phyloP scores from a whole-genome alignment of 768 basidiomycete genomes.

The Russula abietina region DNA sequence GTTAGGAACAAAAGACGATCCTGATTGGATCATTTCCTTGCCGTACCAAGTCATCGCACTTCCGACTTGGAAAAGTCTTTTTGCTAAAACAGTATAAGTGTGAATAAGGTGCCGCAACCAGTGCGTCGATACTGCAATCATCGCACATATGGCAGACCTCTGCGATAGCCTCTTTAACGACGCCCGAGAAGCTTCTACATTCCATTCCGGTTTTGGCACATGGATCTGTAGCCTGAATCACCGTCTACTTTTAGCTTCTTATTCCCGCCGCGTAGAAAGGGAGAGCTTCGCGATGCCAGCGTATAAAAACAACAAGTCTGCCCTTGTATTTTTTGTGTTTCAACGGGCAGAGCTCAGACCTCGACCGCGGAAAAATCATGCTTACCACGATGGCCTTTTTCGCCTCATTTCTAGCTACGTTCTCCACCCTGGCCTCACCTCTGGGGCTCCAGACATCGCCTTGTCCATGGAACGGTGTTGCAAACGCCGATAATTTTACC shows the following conservation, averaged over 20 bases:
- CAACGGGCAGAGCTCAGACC: background rate
- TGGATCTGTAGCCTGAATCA: background rate
- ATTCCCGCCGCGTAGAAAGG: background rate
- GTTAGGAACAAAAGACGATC: too few relatives aligned
- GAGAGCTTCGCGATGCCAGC: background rate
- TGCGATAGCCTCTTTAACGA: too few relatives aligned
- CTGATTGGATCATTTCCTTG: too few relatives aligned
- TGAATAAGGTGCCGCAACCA: too few relatives aligned
- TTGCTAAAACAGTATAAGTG: too few relatives aligned
- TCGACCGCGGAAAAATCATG: background rate
- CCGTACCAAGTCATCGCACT: too few relatives aligned
- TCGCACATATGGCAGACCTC: too few relatives aligned
- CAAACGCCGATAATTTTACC: slow-evolving; percentile 4
- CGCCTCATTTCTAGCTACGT: background rate
- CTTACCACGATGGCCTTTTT: background rate
- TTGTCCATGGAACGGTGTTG: slow-evolving; percentile 5
- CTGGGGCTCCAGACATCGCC: background rate
- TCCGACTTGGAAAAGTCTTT: too few relatives aligned
- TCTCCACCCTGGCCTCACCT: slow-evolving; percentile 1
- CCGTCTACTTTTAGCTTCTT: background rate
- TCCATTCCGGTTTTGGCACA: too few relatives aligned
- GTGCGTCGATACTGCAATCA: too few relatives aligned
- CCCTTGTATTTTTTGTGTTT: background rate
- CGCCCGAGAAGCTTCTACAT: too few relatives aligned
- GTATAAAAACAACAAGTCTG: background rate